Percentiles rank a stretch among this genome's conserved stretches.
phyloP scores from a whole-genome alignment of 176 grass and related monocot species.

The Hordeum marinum region DNA sequence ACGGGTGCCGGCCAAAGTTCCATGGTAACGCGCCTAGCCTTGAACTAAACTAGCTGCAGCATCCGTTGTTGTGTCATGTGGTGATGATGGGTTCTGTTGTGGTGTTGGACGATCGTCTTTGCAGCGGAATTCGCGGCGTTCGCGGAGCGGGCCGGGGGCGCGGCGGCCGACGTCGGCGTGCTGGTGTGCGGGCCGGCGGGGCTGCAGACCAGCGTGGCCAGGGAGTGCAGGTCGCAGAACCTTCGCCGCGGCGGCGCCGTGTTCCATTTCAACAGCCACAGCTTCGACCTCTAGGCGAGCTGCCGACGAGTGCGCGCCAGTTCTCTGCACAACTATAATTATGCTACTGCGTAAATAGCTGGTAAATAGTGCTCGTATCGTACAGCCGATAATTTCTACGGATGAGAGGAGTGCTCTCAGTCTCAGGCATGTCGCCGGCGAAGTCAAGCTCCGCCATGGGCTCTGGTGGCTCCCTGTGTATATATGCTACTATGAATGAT shows the following conservation, averaged over 20 bases:
- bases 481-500: neutral
- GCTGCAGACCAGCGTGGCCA: slow-evolving; percentile 72
- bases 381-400: neutral
- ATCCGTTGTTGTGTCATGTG: neutral
- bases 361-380: neutral
- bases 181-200: slow-evolving; percentile 73
- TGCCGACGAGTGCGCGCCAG: neutral
- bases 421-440: neutral
- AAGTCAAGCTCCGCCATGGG: neutral
- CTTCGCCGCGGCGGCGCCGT: slow-evolving; percentile 42
- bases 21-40: slow-evolving; percentile 40
- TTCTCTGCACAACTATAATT: slow-evolving; percentile 6
- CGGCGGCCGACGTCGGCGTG: slow-evolving; percentile 40
- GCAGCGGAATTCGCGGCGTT: slow-evolving; percentile 47
- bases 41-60: neutral
- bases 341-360: neutral
- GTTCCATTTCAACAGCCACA: slow-evolving; percentile 98
- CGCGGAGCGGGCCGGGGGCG: slow-evolving; percentile 30
- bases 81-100: neutral
- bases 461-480: neutral
- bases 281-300: slow-evolving; percentile 70
- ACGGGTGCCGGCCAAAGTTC: slow-evolving; percentile 83
- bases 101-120: neutral
- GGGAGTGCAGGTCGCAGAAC: slow-evolving; percentile 73
- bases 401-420: neutral